Base-by-base conservation (phyloP, 192 early-diverging fungal genomes). In the Geranomyces michiganensis region DNA sequence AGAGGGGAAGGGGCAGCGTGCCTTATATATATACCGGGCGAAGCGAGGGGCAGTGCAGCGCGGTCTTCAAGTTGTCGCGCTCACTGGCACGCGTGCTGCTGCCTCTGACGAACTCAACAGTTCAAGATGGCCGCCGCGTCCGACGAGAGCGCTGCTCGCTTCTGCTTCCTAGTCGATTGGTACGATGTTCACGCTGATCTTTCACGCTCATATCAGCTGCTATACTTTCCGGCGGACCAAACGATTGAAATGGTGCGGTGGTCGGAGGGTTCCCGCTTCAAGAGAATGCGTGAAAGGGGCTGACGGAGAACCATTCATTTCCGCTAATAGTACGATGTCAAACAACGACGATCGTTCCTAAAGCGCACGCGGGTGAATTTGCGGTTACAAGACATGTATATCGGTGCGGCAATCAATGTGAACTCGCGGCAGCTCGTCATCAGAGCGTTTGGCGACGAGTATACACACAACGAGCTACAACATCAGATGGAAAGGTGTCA, bases 151-250 rank as follows among this genome's bases (percentile, higher is more conserved):
- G 45, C 17, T 10, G 19, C 55, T 6, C 71, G 77, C 48, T 81
- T 67, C 56, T 81, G 79, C 68, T 82, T 82, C 58, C 22, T 80
- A 30, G 82, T 82, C 17, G 78, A 86, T 55, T 86, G 84, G 84
- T 83, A 82, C 65, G 86, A 87, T 68, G 59, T 48, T 8, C 82
- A 87, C 31, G 84, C 86, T 9, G 76, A 86, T 49, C 78, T 86
- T 0, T 67, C 75, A 19, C 72, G 84, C 19, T 67, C 80, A 32
- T 88, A 88, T 72, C 79, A 88, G 68, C 78, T 88, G 44, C 82
- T 87, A 70, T 88, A 74, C 75, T 87, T 79, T 65, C 80, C 82
- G 8, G 36, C 31, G 4, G 85, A 88, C 73, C 74, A 75, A 48
- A 75, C 81, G 26, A 79, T 87, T 33, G 87, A 88, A 70, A 88